Conservation (phyloP, 257 asterid genomes). For the Apocynum venetum region DNA sequence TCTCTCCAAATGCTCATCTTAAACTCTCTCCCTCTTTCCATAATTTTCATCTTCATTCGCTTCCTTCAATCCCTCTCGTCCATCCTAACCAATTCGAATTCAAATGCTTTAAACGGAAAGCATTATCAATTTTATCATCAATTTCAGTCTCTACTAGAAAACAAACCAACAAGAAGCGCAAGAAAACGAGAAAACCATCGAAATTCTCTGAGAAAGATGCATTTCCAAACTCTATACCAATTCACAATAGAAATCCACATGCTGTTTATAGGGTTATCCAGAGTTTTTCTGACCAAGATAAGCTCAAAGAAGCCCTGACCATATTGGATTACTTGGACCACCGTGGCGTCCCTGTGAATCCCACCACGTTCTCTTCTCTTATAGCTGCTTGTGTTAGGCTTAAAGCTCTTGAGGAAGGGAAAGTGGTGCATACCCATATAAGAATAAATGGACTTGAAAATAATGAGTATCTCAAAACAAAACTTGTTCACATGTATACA, state of each 20-base stretch:
- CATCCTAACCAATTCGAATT: conserved; percentile 4
- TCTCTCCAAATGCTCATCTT: conserved; percentile 25
- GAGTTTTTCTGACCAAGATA: conserved; percentile 50
- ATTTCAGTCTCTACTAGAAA: conserved; percentile 20
- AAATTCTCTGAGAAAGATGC: conserved; percentile 35
- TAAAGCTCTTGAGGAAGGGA: conserved; percentile 56
- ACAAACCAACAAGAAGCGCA: conserved; percentile 1
- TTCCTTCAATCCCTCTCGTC: conserved; percentile 19
- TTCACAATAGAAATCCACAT: conserved; percentile 67
- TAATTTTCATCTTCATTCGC: conserved; percentile 19
- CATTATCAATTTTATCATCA: conserved; percentile 25
- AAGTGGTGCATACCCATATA: conserved; percentile 54
- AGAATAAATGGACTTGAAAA: conserved; percentile 59
- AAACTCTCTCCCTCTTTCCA: conserved; percentile 14
- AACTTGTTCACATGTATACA: conserved; percentile 62
- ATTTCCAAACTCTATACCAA: conserved; percentile 48
- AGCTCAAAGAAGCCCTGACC: conserved; percentile 72
- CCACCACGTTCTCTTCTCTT: conserved; percentile 67
- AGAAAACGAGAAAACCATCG: conserved; percentile 14
- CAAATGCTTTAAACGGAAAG: conserved; percentile 26
- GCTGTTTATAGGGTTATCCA: conserved; percentile 71
- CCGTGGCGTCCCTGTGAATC: conserved; percentile 76
- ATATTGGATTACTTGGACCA: conserved; percentile 71
- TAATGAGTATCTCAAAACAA: conserved; percentile 73
- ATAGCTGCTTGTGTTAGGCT: conserved; percentile 52